Conservation (phyloP, 768 basidiomycete genomes). For the Mycena pura region DNA sequence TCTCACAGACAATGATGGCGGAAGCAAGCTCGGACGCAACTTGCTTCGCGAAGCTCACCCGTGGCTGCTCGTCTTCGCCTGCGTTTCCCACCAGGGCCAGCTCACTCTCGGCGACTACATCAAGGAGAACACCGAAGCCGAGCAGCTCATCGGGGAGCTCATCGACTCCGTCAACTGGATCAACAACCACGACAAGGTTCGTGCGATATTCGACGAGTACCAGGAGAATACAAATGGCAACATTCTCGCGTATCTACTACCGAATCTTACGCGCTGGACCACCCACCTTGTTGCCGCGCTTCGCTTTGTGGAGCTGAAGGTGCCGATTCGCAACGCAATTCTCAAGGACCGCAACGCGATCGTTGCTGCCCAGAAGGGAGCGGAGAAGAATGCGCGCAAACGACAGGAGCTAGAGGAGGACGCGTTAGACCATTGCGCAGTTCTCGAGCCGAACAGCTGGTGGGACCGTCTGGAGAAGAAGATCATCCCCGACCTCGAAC, state of each 20-base stretch:
- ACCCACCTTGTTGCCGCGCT: not conserved
- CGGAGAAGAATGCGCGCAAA: not conserved
- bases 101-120: not conserved
- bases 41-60: not conserved
- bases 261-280: not conserved
- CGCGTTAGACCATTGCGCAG: not conserved
- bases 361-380: not conserved
- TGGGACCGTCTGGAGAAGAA: not conserved
- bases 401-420: not conserved
- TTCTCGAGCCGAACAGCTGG: not conserved
- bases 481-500: not conserved
- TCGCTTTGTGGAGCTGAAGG: not conserved
- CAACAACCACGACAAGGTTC: not conserved
- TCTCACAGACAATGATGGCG: slow-evolving; percentile 1
- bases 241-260: not conserved
- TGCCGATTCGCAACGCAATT: not conserved
- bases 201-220: not conserved
- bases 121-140: not conserved
- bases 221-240: not conserved
- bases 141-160: not conserved
- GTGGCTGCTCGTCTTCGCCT: not conserved
- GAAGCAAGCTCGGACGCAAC: not conserved
- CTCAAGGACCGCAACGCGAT: not conserved
- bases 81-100: not conserved
- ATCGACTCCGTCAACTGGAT: not conserved